Evolutionary conservation across 768 basidiomycete species (phyloP).

Genomic region (Suillus cothurnatus): DNA sequence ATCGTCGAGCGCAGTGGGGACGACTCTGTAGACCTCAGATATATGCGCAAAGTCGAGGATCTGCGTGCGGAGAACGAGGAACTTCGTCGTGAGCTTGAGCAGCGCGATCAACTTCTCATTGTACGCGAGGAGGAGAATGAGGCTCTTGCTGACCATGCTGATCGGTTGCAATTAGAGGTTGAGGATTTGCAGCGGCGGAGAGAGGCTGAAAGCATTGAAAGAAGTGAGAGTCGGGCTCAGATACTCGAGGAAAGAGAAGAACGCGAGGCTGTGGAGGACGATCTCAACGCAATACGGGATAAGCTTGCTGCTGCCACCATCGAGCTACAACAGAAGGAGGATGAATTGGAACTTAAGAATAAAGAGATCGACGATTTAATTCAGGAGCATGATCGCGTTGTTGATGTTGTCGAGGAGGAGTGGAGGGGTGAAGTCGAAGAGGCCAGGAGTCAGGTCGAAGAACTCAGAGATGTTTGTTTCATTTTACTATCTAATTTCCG

Average conservation of each 20-base stretch:
- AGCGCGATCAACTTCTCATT: slow-evolving; percentile 55
- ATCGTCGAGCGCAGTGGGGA: slow-evolving; percentile 61
- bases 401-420: slow-evolving; percentile 75
- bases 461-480: slow-evolving; percentile 66
- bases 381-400: slow-evolving; percentile 69
- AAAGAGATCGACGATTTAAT: slow-evolving; percentile 80
- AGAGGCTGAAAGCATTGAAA: slow-evolving; percentile 65
- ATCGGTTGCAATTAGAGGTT: slow-evolving; percentile 62
- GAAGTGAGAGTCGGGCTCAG: slow-evolving; percentile 73
- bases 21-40: slow-evolving; percentile 42
- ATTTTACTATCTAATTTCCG: background rate
- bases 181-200: slow-evolving; percentile 65
- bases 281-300: slow-evolving; percentile 72
- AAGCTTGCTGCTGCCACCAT: slow-evolving; percentile 79
- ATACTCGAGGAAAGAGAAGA: slow-evolving; percentile 73
- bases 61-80: slow-evolving; percentile 67
- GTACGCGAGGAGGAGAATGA: slow-evolving; percentile 73
- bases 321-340: slow-evolving; percentile 84
- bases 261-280: slow-evolving; percentile 78
- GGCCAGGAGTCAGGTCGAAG: slow-evolving; percentile 74
- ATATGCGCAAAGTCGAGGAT: slow-evolving; percentile 54
- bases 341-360: slow-evolving; percentile 80
- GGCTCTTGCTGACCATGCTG: slow-evolving; percentile 66
- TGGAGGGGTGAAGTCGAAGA: slow-evolving; percentile 91
- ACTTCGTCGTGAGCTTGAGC: slow-evolving; percentile 57